Evolutionary conservation across 805 yeast species (phyloP), one percentile per base, ranked within the genome.

Genomic region (Suhomyces sp.): DNA sequence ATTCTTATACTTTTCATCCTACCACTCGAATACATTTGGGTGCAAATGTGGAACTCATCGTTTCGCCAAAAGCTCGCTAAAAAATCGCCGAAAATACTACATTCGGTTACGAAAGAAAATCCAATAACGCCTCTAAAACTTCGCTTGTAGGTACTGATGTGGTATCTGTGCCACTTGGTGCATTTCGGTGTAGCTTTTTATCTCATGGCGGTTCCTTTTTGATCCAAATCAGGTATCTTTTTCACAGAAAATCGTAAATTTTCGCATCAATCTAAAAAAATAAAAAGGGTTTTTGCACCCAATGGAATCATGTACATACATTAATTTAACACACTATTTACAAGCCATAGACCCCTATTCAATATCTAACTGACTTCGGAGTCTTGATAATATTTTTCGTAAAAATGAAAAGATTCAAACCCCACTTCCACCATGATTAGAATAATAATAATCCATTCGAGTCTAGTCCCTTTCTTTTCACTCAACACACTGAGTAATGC

Each of bases 381-480:
- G 24, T 17, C n/a, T 42, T 42, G 31, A 5, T 24, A 31, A 48
- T 62, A 80, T 45, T 82, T 72, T 58, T 86, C 91, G 57, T 81
- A 82, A 58, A 88, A 87, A 63, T 89, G 96, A 59, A 84, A 81
- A 1, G 83, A 71, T 66, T 92, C 97, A 66, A 91, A 88, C 24
- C 85, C 74, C 13, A 92, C 96, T 64, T 92, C 97, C 47, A 92
- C 83, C 79, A 88, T 78, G 55, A 92, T 92, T 59, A 92, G 74
- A 26, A 85, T 76, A 50, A 92, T 90, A 60, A 92, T 90, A 66
- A 90, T 87, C 96, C 96, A 88, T 66, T 92, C 97, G 45, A 92
- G 72, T 19, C 90, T 73, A 3, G 89, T 80, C 33, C 93, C 80
- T 55, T 87, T 88, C 59, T 84, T 83, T 60, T 91, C 96, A 52